Evolutionary conservation across 768 basidiomycete species (phyloP).

Genomic region (Tephrocybe sp.): DNA sequence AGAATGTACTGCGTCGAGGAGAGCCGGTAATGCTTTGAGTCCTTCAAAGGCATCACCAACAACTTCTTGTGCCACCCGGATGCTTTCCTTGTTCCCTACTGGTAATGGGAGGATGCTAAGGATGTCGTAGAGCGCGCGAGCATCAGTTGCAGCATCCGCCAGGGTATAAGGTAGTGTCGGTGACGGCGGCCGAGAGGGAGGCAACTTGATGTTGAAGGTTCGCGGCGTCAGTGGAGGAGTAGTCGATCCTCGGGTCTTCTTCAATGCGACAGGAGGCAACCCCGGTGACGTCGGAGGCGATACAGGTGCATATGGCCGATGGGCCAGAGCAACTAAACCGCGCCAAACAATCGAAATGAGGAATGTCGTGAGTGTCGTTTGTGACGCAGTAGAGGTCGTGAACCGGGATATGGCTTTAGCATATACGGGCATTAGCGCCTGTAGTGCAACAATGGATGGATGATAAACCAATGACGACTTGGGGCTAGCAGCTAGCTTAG

Average conservation of each 20-base stretch:
- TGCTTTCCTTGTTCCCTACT: slow-evolving; percentile 39
- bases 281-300: slow-evolving; percentile 41
- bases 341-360: slow-evolving; percentile 76
- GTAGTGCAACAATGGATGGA: slow-evolving; percentile 58
- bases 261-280: slow-evolving; percentile 28
- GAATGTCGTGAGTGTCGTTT: slow-evolving; percentile 63
- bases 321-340: slow-evolving; percentile 64
- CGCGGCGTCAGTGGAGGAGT: slow-evolving; percentile 59
- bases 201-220: slow-evolving; percentile 64
- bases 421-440: slow-evolving; percentile 61
- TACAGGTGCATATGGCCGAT: slow-evolving; percentile 45
- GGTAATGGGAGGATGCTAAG: slow-evolving; percentile 63
- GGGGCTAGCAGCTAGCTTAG: slow-evolving; percentile 27
- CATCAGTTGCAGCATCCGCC: slow-evolving; percentile 54
- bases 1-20: slow-evolving; percentile 48
- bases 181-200: slow-evolving; percentile 65
- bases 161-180: slow-evolving; percentile 38
- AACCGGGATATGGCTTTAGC: slow-evolving; percentile 55
- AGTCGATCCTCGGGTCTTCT: slow-evolving; percentile 42
- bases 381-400: slow-evolving; percentile 49
- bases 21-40: slow-evolving; percentile 50
- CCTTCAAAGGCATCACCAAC: slow-evolving; percentile 77
- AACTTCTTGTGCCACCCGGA: slow-evolving; percentile 69
- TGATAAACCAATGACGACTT: slow-evolving; percentile 42
- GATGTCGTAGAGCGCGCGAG: slow-evolving; percentile 59